Percentiles rank a stretch among this genome's conserved stretches.
phyloP scores from a whole-genome alignment of 345 rosid genomes.

The Salix brachista region DNA sequence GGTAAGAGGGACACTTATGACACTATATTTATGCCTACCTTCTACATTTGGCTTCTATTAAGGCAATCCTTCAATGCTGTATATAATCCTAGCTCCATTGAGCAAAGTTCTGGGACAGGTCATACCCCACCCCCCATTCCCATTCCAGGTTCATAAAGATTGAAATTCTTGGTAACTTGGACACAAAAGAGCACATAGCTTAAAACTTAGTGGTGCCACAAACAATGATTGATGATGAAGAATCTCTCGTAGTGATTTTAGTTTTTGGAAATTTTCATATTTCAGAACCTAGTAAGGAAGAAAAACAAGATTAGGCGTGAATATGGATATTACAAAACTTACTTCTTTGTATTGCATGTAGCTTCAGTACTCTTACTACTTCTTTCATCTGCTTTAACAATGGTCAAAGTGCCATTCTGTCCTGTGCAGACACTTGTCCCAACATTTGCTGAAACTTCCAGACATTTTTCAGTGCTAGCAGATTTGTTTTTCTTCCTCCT shows the following conservation, averaged over 20 bases:
- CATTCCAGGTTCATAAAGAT: not conserved
- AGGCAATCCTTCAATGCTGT: constrained; percentile 2
- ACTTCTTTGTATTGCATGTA: constrained; percentile 32
- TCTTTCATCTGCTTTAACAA: constrained; percentile 26
- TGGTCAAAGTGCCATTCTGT: constrained; percentile 29
- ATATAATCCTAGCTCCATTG: not conserved
- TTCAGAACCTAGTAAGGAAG: not conserved
- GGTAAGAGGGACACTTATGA: not conserved
- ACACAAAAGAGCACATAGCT: not conserved
- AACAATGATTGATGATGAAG: not conserved
- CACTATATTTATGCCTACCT: not conserved
- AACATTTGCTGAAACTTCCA: constrained; percentile 19
- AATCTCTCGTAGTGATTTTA: not conserved
- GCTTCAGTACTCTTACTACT: constrained; percentile 20
- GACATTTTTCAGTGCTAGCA: constrained; percentile 38
- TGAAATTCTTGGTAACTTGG: not conserved
- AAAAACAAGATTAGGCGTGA: not conserved
- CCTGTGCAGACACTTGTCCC: constrained; percentile 4
- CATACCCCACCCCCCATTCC: not conserved
- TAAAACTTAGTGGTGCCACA: not conserved
- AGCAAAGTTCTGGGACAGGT: not conserved
- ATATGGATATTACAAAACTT: constrained; percentile 5
- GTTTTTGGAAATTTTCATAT: not conserved
- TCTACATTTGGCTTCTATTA: not conserved
- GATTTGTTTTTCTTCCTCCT: constrained; percentile 72